A percentile compares a stretch with the other conserved stretches of the same genome.
These are phyloP conservation scores for Neohortaea acidophila DNA, from an alignment of 495 filamentous ascomycete species.

Conservation along the genomic window DNA sequence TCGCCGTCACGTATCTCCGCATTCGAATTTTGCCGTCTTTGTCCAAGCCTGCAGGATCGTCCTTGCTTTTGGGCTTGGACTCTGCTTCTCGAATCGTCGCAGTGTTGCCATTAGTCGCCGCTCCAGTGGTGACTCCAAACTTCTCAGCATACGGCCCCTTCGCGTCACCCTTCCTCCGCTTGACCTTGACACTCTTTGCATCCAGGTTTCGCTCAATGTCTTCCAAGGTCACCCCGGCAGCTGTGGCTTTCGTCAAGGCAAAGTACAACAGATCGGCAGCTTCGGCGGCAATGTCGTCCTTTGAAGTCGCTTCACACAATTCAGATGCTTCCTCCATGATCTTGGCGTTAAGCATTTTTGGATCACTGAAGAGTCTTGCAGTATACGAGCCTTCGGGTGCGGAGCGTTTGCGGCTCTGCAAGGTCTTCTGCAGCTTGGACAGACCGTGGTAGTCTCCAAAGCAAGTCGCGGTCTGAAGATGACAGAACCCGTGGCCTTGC, in stretches of 20 bases:
- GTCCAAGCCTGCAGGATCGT: constrained; percentile 34
- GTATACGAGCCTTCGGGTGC: constrained; percentile 89
- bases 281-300: constrained; percentile 79
- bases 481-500: constrained; percentile 86
- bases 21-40: constrained; percentile 56
- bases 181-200: constrained; percentile 85
- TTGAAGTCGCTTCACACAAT: constrained; percentile 67
- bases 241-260: constrained; percentile 72
- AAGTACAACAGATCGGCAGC: constrained; percentile 94
- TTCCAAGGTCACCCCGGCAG: constrained; percentile 64
- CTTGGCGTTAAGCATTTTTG: constrained; percentile 78
- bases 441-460: constrained; percentile 76
- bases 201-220: constrained; percentile 88
- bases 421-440: constrained; percentile 68
- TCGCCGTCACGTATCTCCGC: constrained; percentile 56
- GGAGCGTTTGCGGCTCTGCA: constrained; percentile 58
- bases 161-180: constrained; percentile 78
- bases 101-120: constrained; percentile 21
- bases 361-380: constrained; percentile 75
- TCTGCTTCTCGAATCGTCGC: constrained; percentile 28
- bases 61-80: constrained; percentile 28
- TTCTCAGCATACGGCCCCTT: constrained; percentile 81
- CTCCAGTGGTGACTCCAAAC: constrained; percentile 61
- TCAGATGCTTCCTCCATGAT: constrained; percentile 98
- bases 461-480: constrained; percentile 78